Evolutionary conservation across 371 early-diverging fungal species (phyloP).

Genomic region (Dinochytrium kinnereticum): DNA sequence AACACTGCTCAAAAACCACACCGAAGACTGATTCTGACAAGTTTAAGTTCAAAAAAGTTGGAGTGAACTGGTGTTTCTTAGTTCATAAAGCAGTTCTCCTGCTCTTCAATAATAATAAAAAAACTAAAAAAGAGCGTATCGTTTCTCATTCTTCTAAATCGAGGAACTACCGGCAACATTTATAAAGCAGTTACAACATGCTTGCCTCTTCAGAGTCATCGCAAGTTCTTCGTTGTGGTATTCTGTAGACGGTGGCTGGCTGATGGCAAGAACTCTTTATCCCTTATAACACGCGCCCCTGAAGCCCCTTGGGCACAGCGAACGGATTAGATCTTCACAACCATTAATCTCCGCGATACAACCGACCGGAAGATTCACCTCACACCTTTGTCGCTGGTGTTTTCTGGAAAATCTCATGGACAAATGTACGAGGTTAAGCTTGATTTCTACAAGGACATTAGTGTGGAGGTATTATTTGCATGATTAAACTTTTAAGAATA

Average conservation of each 20-base stretch:
- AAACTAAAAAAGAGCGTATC: too few relatives aligned
- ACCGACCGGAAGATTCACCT: conserved; percentile 62
- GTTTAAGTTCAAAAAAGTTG: neutral
- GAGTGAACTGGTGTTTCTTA: neutral
- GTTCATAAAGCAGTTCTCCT: conserved; percentile 5
- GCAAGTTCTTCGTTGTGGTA: too few relatives aligned
- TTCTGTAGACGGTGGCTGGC: too few relatives aligned
- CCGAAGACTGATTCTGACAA: neutral
- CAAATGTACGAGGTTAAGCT: conserved; percentile 76
- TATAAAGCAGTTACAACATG: too few relatives aligned
- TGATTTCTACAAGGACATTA: conserved; percentile 73
- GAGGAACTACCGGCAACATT: too few relatives aligned
- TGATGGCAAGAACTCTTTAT: too few relatives aligned
- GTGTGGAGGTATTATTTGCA: conserved; percentile 63
- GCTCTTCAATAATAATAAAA: too few relatives aligned
- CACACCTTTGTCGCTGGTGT: conserved; percentile 62
- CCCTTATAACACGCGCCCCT: neutral
- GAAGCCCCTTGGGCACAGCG: conserved; percentile 92
- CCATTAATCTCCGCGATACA: conserved; percentile 81
- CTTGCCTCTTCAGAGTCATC: too few relatives aligned
- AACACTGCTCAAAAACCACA: neutral
- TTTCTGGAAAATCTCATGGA: conserved; percentile 63
- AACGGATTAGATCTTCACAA: conserved; percentile 78
- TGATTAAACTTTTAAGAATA: neutral
- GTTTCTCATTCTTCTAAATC: too few relatives aligned